These are phyloP conservation scores for Nannochloropsis granulata DNA, from an alignment of 108 stramenopile species.

Conservation along the genomic window DNA sequence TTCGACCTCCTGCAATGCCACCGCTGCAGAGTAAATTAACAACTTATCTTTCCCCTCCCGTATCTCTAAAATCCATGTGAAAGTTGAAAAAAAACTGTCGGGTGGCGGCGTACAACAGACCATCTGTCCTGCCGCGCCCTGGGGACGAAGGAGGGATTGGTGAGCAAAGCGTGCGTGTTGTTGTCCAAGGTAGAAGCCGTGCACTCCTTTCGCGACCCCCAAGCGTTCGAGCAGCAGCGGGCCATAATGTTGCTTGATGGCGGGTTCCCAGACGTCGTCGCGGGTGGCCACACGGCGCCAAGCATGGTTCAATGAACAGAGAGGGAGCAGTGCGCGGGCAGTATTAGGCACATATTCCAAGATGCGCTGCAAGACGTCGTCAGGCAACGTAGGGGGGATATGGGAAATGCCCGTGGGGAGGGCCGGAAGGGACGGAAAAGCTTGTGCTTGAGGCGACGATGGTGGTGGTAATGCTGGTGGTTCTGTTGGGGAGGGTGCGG, in stretches of 20 bases:
- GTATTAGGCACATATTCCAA: not conserved
- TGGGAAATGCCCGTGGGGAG: not conserved
- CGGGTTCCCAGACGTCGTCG: not conserved
- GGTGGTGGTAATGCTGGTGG: too few species aligned
- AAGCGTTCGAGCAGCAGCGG: not conserved
- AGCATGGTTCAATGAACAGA: not conserved
- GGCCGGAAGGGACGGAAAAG: too few species aligned
- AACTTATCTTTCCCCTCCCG: not conserved
- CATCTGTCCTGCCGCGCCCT: not conserved
- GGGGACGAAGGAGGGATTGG: not conserved
- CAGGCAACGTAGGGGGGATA: not conserved
- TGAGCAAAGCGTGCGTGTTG: not conserved
- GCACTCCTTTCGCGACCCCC: not conserved
- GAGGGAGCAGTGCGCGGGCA: not conserved
- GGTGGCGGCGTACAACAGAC: not conserved
- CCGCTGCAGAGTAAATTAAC: not conserved
- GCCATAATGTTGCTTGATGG: not conserved
- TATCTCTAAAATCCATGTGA: not conserved
- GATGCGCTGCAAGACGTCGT: not conserved
- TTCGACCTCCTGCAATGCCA: not conserved
- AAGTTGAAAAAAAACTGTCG: not conserved
- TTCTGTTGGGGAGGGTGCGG: too few species aligned
- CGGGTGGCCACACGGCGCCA: not conserved
- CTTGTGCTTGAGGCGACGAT: too few species aligned
- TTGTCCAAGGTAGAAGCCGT: not conserved